Percentiles rank a stretch among this genome's conserved stretches.
phyloP scores from a whole-genome alignment of 495 filamentous ascomycete genomes.

The Penicillium goetzii region DNA sequence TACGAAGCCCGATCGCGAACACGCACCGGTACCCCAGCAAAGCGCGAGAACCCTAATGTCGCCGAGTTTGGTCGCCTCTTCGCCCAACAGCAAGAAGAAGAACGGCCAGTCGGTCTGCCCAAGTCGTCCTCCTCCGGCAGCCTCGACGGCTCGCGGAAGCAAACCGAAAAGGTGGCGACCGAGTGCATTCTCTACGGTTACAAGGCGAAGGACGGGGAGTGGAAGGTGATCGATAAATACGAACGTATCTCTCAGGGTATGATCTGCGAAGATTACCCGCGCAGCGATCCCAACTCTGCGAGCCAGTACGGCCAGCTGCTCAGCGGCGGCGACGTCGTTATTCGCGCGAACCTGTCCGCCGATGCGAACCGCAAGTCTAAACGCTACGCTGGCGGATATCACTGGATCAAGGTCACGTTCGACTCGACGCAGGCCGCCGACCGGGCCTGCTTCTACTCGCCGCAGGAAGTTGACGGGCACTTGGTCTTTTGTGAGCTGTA shows the following conservation, averaged over 20 bases:
- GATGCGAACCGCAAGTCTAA: slow-evolving; percentile 76
- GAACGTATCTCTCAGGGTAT: slow-evolving; percentile 72
- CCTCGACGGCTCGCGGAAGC: slow-evolving; percentile 47
- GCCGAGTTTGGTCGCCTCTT: slow-evolving; percentile 55
- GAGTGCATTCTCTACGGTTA: slow-evolving; percentile 88
- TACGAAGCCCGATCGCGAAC: slow-evolving; percentile 58
- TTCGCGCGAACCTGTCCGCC: slow-evolving; percentile 62
- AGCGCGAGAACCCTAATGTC: slow-evolving; percentile 61
- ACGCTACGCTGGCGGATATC: slow-evolving; percentile 72
- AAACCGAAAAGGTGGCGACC: slow-evolving; percentile 65
- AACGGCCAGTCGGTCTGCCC: slow-evolving; percentile 40
- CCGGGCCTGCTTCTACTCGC: slow-evolving; percentile 71
- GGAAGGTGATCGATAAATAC: slow-evolving; percentile 82
- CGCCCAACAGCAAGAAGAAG: slow-evolving; percentile 48
- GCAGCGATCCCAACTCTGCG: slow-evolving; percentile 57
- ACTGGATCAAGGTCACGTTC: slow-evolving; percentile 95
- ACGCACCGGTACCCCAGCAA: slow-evolving; percentile 61
- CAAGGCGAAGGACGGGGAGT: slow-evolving; percentile 68
- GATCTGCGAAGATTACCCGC: slow-evolving; percentile 89
- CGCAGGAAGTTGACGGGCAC: slow-evolving; percentile 75
- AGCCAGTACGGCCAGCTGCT: slow-evolving; percentile 61
- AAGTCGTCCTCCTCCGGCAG: slow-evolving; percentile 48
- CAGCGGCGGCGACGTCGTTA: slow-evolving; percentile 63
- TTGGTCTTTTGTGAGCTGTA: slow-evolving; percentile 79
- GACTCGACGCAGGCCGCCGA: slow-evolving; percentile 80